Conservation (phyloP, 2,329 filamentous ascomycete species). For the Gaeumannomyces tritici region DNA sequence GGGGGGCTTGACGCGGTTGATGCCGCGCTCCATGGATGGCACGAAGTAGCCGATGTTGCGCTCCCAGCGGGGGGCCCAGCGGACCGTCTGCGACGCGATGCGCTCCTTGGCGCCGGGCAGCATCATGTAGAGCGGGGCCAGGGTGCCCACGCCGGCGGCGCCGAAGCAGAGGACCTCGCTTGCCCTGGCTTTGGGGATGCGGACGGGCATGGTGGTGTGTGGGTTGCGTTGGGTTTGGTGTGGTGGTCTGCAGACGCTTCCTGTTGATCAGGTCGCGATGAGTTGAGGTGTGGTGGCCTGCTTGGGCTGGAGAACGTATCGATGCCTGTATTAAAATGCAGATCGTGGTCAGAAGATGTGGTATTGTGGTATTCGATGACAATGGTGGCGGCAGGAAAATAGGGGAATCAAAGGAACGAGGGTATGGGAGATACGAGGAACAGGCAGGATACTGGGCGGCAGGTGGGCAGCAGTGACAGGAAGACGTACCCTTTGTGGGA, state of each 20-base stretch:
- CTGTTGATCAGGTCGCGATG: not conserved
- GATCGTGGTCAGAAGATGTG: not conserved
- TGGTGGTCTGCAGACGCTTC: not conserved
- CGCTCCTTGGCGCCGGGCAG: slow-evolving; percentile 46
- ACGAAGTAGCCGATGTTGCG: slow-evolving; percentile 46
- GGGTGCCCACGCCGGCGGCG: slow-evolving; percentile 40
- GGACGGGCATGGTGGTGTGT: slow-evolving; percentile 35
- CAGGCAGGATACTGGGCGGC: too few relatives aligned
- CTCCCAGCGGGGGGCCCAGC: slow-evolving; percentile 53
- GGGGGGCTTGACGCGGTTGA: slow-evolving; percentile 39
- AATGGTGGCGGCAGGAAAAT: not conserved
- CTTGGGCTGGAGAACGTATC: too few relatives aligned
- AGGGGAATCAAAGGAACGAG: not conserved
- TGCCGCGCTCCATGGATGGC: slow-evolving; percentile 31
- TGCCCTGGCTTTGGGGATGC: slow-evolving; percentile 37
- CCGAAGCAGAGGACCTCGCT: slow-evolving; percentile 44
- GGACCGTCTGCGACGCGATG: slow-evolving; percentile 41
- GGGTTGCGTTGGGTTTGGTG: not conserved
- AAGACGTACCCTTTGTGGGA: not conserved
- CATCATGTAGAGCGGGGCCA: slow-evolving; percentile 48
- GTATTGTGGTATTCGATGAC: not conserved
- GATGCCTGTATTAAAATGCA: not conserved
- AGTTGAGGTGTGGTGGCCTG: not conserved
- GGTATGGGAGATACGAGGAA: too few relatives aligned
- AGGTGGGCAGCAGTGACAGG: not conserved